Evolutionary conservation across 2,329 filamentous ascomycete species (phyloP).

Genomic region (Elsinoe necatrix): DNA sequence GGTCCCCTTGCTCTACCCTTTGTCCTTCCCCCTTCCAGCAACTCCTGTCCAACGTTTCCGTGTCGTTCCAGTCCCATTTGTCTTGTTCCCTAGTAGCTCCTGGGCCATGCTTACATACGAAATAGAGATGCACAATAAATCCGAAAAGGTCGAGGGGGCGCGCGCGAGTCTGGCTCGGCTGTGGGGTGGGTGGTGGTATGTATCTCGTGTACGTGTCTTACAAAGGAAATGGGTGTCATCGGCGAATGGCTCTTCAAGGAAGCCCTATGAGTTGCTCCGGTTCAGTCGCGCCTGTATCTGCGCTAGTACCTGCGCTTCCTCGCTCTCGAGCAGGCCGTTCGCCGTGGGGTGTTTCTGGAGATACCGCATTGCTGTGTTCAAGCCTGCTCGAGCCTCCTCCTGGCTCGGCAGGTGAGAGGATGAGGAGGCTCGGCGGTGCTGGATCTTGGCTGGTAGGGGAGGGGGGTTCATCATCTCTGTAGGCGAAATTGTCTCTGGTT

Average conservation of each 20-base stretch:
- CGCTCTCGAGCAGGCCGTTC: constrained; percentile 60
- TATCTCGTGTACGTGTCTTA: neutral
- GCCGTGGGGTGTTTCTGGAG: constrained; percentile 58
- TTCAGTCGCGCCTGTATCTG: constrained; percentile 45
- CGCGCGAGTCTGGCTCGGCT: neutral
- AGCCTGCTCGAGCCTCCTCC: constrained; percentile 74
- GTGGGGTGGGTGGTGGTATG: neutral
- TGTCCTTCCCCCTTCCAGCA: neutral
- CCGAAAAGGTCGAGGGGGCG: too few species aligned
- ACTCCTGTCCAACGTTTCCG: too few species aligned
- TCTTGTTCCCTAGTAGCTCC: neutral
- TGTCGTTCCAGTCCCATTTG: neutral
- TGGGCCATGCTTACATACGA: neutral
- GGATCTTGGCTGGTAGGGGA: constrained; percentile 32
- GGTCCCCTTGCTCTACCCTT: neutral
- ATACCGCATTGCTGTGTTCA: constrained; percentile 73
- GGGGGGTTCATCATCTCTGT: constrained; percentile 40
- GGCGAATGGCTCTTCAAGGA: too few species aligned
- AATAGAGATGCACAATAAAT: too few species aligned
- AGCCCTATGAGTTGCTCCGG: neutral
- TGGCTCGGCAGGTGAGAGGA: constrained; percentile 46
- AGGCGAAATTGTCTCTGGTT: constrained; percentile 22
- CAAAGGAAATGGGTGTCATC: neutral
- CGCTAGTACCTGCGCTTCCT: constrained; percentile 67
- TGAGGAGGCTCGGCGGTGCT: neutral